Base-by-base conservation (phyloP, 306 rosid species). In the Adenanthera pavonina region DNA sequence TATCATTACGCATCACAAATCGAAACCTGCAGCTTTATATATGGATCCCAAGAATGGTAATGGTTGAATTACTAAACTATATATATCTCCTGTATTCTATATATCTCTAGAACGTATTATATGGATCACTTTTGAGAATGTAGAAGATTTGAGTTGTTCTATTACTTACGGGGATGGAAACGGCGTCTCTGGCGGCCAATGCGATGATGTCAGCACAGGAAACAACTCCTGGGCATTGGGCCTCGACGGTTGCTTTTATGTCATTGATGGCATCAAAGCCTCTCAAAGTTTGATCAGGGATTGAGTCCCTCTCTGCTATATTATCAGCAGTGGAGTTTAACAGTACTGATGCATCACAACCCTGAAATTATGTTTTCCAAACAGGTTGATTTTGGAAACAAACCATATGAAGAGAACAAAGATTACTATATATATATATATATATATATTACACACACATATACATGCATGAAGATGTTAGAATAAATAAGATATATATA, bases 171-270 rank as follows among this genome's bases (percentile, higher is more conserved):
- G 75, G 83, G 77, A 75, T 60, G 36, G 91, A 83, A 41, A 91
- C 74, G 3, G 93, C 77, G 36, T 89, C 95, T 41, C 93, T 86
- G 41, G 95, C 53, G 0, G 92, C 88, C 82, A 88, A 77, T 47
- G 95, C 47, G 8, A 91, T 34, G 47, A 89, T 83, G 53, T 91
- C 95, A 70, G 93, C 93, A 80, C 95, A 89, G 56, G 96, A 89
- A 33, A 91, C 93, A 81, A 61, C 60, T 71, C 83, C 82, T 0
- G 88, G 83, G 69, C 96, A 89, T 49, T 78, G 57, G 16, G 73
- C 77, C 78, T 91, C 92, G 3, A 89, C 17, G 34, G 38, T 41
- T 7, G 51, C 75, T 82, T 91, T 91, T 36, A 89, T 88, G 43
- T 85, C 88, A 40, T 91, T 82, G 8, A 91, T 84, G 19, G 87